Evolutionary conservation across 768 basidiomycete species (phyloP).

Genomic region (Asterophora parasitica): DNA sequence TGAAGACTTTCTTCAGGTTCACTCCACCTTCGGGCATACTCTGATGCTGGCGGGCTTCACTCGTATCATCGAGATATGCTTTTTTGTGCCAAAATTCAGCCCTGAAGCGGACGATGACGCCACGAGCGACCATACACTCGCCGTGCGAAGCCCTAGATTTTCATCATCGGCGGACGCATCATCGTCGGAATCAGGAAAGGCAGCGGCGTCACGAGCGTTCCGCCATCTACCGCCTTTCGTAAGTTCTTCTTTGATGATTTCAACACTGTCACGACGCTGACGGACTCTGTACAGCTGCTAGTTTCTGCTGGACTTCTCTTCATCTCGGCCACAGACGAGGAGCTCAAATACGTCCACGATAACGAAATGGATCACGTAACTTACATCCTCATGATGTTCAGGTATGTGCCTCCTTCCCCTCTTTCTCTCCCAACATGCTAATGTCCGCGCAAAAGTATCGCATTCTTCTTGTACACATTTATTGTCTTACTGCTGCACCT

Average conservation of each 20-base stretch:
- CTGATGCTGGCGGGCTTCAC: slow-evolving; percentile 80
- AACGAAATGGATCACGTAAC: slow-evolving; percentile 88
- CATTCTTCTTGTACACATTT: slow-evolving; percentile 75
- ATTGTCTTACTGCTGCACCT: slow-evolving; percentile 67
- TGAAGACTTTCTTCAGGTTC: slow-evolving; percentile 48
- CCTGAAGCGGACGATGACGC: slow-evolving; percentile 42
- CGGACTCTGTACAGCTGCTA: slow-evolving; percentile 45
- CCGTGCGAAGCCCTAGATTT: slow-evolving; percentile 28
- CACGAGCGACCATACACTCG: slow-evolving; percentile 64
- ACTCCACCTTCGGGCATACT: slow-evolving; percentile 78
- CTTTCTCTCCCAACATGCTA: background rate
- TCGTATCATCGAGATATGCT: slow-evolving; percentile 82
- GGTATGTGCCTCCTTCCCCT: slow-evolving; percentile 38
- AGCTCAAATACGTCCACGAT: slow-evolving; percentile 64
- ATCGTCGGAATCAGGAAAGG: slow-evolving; percentile 23
- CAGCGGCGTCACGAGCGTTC: slow-evolving; percentile 55
- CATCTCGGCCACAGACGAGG: slow-evolving; percentile 94
- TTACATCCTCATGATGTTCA: slow-evolving; percentile 80
- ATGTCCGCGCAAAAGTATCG: slow-evolving; percentile 38
- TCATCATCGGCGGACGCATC: slow-evolving; percentile 6
- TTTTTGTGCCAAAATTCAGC: slow-evolving; percentile 43
- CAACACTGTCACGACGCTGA: slow-evolving; percentile 4
- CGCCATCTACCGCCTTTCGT: slow-evolving; percentile 88
- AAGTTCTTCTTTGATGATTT: slow-evolving; percentile 29
- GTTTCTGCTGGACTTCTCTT: slow-evolving; percentile 75